Evolutionary conservation across 2,329 filamentous ascomycete species (phyloP).

Genomic region (Clarireedia homoeocarpa): DNA sequence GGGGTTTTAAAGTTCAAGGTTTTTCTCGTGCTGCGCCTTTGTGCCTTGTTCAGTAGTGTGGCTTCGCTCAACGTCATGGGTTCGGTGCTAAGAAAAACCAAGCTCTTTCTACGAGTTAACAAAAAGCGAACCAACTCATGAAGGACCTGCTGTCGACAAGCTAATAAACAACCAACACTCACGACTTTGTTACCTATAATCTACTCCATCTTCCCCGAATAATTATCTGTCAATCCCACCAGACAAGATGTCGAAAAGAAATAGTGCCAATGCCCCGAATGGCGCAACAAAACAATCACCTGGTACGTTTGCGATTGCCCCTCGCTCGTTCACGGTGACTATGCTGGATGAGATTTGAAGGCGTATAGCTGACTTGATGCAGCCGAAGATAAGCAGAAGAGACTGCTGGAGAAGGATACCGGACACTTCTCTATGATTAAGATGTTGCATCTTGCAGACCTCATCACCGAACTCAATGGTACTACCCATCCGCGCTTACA

Average conservation of each 20-base stretch:
- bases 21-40: too few relatives aligned
- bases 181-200: neutral
- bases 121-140: neutral
- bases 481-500: slow-evolving; percentile 10
- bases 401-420: slow-evolving; percentile 58
- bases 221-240: too few relatives aligned
- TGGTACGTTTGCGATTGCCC: slow-evolving; percentile 30
- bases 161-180: neutral
- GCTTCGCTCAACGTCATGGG: slow-evolving; percentile 9
- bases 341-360: neutral
- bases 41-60: neutral
- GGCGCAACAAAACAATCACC: slow-evolving; percentile 41
- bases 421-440: slow-evolving; percentile 66
- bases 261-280: slow-evolving; percentile 39
- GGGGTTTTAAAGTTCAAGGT: too few relatives aligned
- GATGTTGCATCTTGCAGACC: slow-evolving; percentile 70
- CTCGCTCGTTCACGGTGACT: neutral
- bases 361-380: slow-evolving; percentile 12
- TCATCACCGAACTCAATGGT: slow-evolving; percentile 80
- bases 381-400: slow-evolving; percentile 70
- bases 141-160: too few relatives aligned
- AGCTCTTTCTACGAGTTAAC: slow-evolving; percentile 5
- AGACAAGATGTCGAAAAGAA: slow-evolving; percentile 55
- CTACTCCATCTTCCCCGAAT: neutral
- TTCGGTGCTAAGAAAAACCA: slow-evolving; percentile 1